Conservation (phyloP, 2,329 filamentous ascomycete species). For the Aspergillus luchuensis region DNA sequence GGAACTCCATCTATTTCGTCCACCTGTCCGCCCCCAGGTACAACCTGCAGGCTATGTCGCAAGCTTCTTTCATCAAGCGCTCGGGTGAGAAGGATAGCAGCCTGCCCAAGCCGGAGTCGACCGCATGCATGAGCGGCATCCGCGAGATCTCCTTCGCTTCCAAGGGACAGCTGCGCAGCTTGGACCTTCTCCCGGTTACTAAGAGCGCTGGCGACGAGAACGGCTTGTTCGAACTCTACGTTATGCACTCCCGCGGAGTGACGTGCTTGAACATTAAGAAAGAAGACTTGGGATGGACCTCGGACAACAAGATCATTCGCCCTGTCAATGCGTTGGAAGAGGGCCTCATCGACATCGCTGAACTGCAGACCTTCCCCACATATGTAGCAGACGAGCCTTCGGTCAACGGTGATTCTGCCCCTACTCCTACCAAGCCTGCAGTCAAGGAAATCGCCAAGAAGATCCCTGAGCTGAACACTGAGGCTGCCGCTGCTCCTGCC, state of each 20-base stretch:
- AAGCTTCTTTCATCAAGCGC: constrained; percentile 83
- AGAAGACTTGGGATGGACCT: constrained; percentile 86
- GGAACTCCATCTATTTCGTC: constrained; percentile 96
- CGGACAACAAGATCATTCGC: constrained; percentile 82
- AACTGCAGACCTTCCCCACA: constrained; percentile 59
- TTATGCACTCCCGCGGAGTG: constrained; percentile 97
- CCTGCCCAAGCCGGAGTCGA: constrained; percentile 85
- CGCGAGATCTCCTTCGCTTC: constrained; percentile 90
- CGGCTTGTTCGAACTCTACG: constrained; percentile 89
- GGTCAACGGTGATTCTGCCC: constrained; percentile 47
- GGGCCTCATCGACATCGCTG: constrained; percentile 73
- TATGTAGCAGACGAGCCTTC: constrained; percentile 45
- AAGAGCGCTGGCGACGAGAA: constrained; percentile 60
- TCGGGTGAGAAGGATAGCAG: constrained; percentile 71
- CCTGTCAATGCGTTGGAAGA: constrained; percentile 74
- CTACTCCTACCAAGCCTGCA: constrained; percentile 39
- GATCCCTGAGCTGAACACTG: constrained; percentile 35
- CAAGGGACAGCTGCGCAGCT: constrained; percentile 81
- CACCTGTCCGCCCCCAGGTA: constrained; percentile 95
- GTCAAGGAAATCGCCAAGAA: constrained; percentile 46
- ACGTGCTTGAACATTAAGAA: constrained; percentile 84
- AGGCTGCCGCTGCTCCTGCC: constrained; percentile 22
- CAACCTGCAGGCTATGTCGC: constrained; percentile 74
- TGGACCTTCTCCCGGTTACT: constrained; percentile 79
- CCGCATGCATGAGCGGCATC: constrained; percentile 94